Conservation (phyloP, 2,329 filamentous ascomycete species). For the Calonectria pteridis region DNA sequence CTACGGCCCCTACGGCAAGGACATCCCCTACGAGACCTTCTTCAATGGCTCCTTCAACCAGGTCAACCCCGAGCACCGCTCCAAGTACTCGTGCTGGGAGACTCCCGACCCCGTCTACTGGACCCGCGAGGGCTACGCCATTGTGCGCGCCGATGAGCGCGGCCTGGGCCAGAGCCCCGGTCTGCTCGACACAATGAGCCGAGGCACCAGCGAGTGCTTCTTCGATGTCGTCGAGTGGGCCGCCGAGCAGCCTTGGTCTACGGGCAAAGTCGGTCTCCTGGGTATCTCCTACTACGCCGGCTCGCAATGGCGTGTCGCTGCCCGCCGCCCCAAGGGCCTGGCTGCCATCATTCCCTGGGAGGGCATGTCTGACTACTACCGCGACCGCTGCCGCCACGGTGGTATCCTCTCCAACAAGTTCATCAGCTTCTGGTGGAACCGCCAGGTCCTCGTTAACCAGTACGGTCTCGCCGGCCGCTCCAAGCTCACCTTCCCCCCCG, state of each 20-base stretch:
- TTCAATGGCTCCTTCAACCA: slow-evolving; percentile 54
- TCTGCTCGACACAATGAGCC: slow-evolving; percentile 62
- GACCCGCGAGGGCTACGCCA: slow-evolving; percentile 66
- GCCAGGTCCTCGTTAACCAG: slow-evolving; percentile 65
- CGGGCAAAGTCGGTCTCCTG: slow-evolving; percentile 61
- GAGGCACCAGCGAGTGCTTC: slow-evolving; percentile 61
- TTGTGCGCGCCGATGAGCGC: slow-evolving; percentile 66
- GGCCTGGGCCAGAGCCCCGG: slow-evolving; percentile 62
- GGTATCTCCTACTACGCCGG: slow-evolving; percentile 63
- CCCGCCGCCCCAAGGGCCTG: slow-evolving; percentile 59
- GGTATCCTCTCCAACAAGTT: slow-evolving; percentile 71
- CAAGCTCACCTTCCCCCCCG: slow-evolving; percentile 19
- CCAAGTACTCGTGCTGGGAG: slow-evolving; percentile 69
- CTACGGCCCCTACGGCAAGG: slow-evolving; percentile 26
- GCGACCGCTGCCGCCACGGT: slow-evolving; percentile 71
- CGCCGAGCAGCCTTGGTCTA: slow-evolving; percentile 58
- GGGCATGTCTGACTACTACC: slow-evolving; percentile 67
- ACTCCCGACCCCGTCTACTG: slow-evolving; percentile 70
- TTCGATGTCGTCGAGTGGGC: slow-evolving; percentile 64
- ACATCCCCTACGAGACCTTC: slow-evolving; percentile 24
- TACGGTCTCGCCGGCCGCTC: slow-evolving; percentile 61
- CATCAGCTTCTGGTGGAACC: slow-evolving; percentile 55
- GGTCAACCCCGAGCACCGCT: slow-evolving; percentile 66
- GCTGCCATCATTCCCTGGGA: slow-evolving; percentile 63
- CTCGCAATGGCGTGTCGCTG: slow-evolving; percentile 63